Base-by-base conservation (phyloP, 2,329 filamentous ascomycete genomes). In the Aciculosporium take region DNA sequence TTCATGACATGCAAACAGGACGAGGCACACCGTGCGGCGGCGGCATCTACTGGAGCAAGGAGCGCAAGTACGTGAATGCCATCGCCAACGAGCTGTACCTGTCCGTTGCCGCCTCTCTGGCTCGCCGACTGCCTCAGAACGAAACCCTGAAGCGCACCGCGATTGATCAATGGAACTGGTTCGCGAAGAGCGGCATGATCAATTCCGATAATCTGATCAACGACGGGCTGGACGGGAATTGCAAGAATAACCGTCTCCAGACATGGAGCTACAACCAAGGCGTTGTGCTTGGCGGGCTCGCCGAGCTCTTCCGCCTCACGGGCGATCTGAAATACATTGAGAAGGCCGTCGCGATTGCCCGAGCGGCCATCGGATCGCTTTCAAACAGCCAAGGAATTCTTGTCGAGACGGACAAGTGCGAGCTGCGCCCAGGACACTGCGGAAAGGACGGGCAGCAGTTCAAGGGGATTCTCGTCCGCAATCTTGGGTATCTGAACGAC, bases 391-490 rank as follows among this genome's bases (percentile, higher is more conserved):
- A 66, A 40, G 65, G 67, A 9, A 62, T 78, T 21, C 57, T 79
- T 4, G 46, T 54, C 12, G 61, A 64, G 50, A 50, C 52, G 7
- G 58, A 57, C 45, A 48, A 55, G 28, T 64, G 61, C 43, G 60
- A 63, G 45, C 51, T 54, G 15, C 43, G 48, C 12, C 39, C 47
- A 7, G 56, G 56, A 31, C 49, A 62, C 47, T 72, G 66, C 41
- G 64, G 62, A 9, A 55, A 52, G 15, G 71, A 78, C 45, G 70
- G 66, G 1, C 66, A 72, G 27, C 76, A 82, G 51, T 86, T 85
- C 68, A 85, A 86, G 58, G 81, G 81, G 3, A 65, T 84, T 28
- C 83, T 84, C 47, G 66, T 74, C 13, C 69, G 79, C 17, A 82
- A 82, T 52, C 60, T 86, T 17, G 65, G 68, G 27, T 69, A 72